Evolutionary conservation across 2,329 filamentous ascomycete species (phyloP), one percentile per base, ranked within the genome.

Genomic region (Ustulina deusta): DNA sequence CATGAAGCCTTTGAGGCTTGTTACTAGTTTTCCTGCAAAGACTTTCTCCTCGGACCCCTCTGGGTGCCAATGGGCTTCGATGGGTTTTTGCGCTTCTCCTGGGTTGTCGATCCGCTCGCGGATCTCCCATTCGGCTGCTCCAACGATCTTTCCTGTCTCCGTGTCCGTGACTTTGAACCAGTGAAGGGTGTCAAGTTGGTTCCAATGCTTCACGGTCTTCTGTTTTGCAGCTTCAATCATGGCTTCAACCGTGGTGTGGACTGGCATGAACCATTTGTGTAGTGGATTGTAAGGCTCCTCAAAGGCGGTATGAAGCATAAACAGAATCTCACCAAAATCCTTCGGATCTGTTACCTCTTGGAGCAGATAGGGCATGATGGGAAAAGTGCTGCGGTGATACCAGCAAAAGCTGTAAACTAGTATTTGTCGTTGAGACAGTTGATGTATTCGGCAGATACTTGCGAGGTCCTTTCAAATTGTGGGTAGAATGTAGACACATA

Each of bases 211-310:
- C 3, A 71, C 32, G 6, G 20, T 54, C 36, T 58, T 52, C 25
- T 32, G 20, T 15, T 66, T 71, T 1, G 61, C 13, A 13, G 34
- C 58, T 44, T 71, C 44, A 25, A 71, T 66, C 9, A 56, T 65
- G 13, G 38, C 66, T 34, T 71, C 62, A 11, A 55, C 57, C 1
- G 63, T 70, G 10, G 61, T 70, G 36, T 67, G 49, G n/a, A 72
- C 52, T 6, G 68, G 68, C 10, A 72, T 70, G 48, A 72, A 69
- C 70, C 68, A 70, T 61, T 22, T 27, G 7, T 63, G 68, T 7
- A 72, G 49, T n/a, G 65, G 51, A 55, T 69, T 69, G 25, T 68
- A 64, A 17, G 63, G 68, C 27, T 72, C 44, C 3, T 63, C 66
- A 49, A 72, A 72, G 3, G 61, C 61, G 5, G 54, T 61, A 63